phyloP scores from a whole-genome alignment of 768 basidiomycete species.

The Crucibulum laeve region DNA sequence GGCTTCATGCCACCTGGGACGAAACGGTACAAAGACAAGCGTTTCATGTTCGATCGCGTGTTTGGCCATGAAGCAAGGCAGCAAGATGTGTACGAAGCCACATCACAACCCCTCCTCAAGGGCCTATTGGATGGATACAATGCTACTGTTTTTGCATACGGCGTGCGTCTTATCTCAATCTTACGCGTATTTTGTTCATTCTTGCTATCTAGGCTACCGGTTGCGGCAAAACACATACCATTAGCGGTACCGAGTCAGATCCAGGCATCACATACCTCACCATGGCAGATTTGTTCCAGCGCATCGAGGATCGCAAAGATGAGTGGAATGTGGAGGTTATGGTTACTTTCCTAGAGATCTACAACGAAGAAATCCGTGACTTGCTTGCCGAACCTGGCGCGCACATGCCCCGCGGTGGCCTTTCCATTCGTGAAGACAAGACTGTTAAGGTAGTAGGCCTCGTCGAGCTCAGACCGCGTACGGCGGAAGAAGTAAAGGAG shows the following conservation, averaged over 20 bases:
- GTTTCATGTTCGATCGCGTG: slow-evolving; percentile 96
- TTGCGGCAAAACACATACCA: slow-evolving; percentile 99
- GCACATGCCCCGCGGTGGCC: slow-evolving; percentile 68
- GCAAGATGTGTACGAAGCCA: slow-evolving; percentile 82
- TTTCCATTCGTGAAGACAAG: slow-evolving; percentile 93
- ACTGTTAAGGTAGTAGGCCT: slow-evolving; percentile 87
- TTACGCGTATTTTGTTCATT: slow-evolving; percentile 3
- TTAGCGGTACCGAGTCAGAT: slow-evolving; percentile 84
- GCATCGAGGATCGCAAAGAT: slow-evolving; percentile 83
- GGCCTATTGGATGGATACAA: slow-evolving; percentile 93
- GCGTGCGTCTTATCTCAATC: slow-evolving; percentile 68
- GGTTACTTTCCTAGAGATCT: slow-evolving; percentile 97
- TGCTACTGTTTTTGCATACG: slow-evolving; percentile 97
- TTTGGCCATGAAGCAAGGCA: slow-evolving; percentile 81
- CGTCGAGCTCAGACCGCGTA: slow-evolving; percentile 72
- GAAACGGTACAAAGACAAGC: slow-evolving; percentile 92
- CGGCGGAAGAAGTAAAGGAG: slow-evolving; percentile 90
- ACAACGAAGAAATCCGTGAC: slow-evolving; percentile 98
- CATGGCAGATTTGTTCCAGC: slow-evolving; percentile 94
- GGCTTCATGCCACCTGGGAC: slow-evolving; percentile 84
- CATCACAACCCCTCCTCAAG: slow-evolving; percentile 78
- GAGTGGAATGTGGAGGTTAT: slow-evolving; percentile 85
- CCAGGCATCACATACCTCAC: slow-evolving; percentile 95
- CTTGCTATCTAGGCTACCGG: slow-evolving; percentile 79
- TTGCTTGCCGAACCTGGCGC: slow-evolving; percentile 76